Evolutionary conservation across 345 rosid species (phyloP).

Genomic region (Eucalyptus microcorys): DNA sequence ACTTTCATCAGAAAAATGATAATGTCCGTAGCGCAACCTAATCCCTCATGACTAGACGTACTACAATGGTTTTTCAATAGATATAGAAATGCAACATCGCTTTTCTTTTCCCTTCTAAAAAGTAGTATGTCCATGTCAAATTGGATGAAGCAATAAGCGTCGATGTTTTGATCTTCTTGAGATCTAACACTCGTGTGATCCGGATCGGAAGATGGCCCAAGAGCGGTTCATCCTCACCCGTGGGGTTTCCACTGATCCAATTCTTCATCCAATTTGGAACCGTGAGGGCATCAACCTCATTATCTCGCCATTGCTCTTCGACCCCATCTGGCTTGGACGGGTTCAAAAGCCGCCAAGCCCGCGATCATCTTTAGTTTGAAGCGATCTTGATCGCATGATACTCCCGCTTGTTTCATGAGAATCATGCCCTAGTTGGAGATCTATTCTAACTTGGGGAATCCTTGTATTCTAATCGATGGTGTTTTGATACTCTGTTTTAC

Average conservation of each 20-base stretch:
- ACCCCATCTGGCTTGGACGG: not conserved
- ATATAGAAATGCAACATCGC: not conserved
- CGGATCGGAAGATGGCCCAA: not conserved
- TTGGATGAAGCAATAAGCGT: not conserved
- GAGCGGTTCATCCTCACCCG: fast-evolving
- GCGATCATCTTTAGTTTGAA: not conserved
- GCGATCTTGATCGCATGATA: not conserved
- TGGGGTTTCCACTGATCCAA: not conserved
- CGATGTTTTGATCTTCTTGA: not conserved
- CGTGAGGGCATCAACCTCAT: not conserved
- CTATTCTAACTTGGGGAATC: not conserved
- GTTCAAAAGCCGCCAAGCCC: not conserved
- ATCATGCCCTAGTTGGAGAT: not conserved
- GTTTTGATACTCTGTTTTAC: not conserved
- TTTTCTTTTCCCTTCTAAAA: too few relatives aligned
- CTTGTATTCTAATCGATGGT: not conserved
- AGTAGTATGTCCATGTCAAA: not conserved
- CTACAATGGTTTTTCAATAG: not conserved
- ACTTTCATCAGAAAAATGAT: too few relatives aligned
- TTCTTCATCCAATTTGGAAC: not conserved
- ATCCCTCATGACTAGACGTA: too few relatives aligned
- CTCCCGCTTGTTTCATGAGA: not conserved
- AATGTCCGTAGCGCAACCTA: too few relatives aligned
- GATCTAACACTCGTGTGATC: not conserved
- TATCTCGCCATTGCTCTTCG: not conserved